Conservation (phyloP, 257 asterid genomes). For the Nyctanthes arbortristis region DNA sequence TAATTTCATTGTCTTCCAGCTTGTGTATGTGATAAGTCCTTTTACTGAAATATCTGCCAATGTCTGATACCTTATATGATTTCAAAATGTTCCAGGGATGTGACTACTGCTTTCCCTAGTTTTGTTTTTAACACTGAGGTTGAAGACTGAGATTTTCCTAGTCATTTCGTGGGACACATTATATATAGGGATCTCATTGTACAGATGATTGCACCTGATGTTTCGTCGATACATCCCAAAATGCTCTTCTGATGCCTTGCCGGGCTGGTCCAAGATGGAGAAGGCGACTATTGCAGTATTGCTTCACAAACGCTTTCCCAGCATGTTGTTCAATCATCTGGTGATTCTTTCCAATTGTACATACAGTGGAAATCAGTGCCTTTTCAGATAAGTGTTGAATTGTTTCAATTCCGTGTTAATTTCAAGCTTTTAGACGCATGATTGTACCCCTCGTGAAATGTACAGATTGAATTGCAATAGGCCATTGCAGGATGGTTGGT, state of each 20-base stretch:
- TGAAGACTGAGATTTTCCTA: constrained; percentile 44
- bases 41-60: not conserved
- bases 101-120: constrained; percentile 67
- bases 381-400: too few relatives aligned
- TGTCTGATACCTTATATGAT: constrained; percentile 3
- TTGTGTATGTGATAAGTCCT: not conserved
- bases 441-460: not conserved
- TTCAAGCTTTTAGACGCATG: not conserved
- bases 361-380: too few relatives aligned
- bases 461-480: not conserved
- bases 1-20: not conserved
- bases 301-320: not conserved
- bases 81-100: constrained; percentile 47
- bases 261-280: not conserved
- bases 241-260: not conserved
- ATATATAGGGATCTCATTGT: constrained; percentile 1
- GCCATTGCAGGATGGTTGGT: not conserved
- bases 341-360: not conserved
- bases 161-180: constrained; percentile 15
- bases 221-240: not conserved
- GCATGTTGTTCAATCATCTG: too few relatives aligned
- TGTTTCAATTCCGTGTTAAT: not conserved
- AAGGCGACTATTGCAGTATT: not conserved
- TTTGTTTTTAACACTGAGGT: constrained; percentile 68
- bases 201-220: not conserved